Conservation (phyloP, 371 early-diverging fungal species). For the Syncephalastrum monosporum region DNA sequence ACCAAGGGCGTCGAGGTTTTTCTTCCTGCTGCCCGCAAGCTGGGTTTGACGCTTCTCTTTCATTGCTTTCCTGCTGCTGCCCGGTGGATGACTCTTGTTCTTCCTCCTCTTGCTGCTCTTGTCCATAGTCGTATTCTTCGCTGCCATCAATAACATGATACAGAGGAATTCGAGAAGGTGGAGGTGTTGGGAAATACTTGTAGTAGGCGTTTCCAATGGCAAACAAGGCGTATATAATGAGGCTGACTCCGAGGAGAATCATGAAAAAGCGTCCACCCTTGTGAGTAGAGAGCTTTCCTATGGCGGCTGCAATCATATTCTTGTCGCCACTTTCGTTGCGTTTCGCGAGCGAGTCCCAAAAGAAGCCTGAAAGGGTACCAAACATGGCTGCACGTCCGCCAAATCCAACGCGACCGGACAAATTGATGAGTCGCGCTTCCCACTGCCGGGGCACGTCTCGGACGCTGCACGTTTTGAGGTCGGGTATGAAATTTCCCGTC, state of each 20-base stretch:
- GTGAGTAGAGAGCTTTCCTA: constrained; percentile 29
- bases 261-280: constrained; percentile 38
- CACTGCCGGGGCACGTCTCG: constrained; percentile 28
- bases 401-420: constrained; percentile 42
- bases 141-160: constrained; percentile 15
- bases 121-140: constrained; percentile 3
- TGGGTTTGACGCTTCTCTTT: too few species aligned
- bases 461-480: constrained; percentile 23
- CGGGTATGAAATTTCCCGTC: constrained; percentile 37
- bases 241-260: constrained; percentile 34
- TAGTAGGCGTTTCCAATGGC: constrained; percentile 42
- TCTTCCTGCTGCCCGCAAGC: too few species aligned
- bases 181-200: constrained; percentile 50
- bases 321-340: constrained; percentile 31
- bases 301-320: constrained; percentile 40
- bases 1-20: too few species aligned
- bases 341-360: constrained; percentile 43
- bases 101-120: constrained; percentile 2
- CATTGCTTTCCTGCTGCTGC: too few species aligned
- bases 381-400: constrained; percentile 42
- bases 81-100: background rate
- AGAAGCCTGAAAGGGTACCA: constrained; percentile 42
- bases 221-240: constrained; percentile 44
- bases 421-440: constrained; percentile 31
- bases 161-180: constrained; percentile 31